Evolutionary conservation across 352 stramenopile species (phyloP).

Genomic region (Phytophthora megakarya): DNA sequence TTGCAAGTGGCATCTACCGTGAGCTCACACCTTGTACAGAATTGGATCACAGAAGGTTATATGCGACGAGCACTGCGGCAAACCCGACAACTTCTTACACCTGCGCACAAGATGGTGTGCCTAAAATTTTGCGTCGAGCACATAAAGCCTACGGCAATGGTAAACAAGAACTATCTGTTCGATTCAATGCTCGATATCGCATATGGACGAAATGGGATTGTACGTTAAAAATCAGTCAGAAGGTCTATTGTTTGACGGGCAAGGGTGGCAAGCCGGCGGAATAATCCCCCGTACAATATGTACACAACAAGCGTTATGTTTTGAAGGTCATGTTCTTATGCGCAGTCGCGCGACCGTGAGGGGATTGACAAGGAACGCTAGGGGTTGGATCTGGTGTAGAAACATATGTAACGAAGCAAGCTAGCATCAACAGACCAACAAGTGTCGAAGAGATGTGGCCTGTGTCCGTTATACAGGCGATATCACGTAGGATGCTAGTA

Average conservation of each 20-base stretch:
- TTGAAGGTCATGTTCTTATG: no score
- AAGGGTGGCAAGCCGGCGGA: no score
- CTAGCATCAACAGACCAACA: background rate
- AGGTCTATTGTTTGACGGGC: no score
- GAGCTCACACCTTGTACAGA: background rate
- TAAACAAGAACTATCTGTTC: no score
- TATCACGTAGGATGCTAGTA: conserved; percentile 1
- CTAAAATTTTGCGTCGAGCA: background rate
- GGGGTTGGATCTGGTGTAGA: conserved; percentile 4
- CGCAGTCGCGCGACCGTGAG: background rate
- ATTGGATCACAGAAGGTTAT: conserved; percentile 5
- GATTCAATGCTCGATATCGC: no score
- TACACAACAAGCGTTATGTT: no score
- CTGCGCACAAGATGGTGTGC: background rate
- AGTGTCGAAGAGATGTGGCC: conserved; percentile 2
- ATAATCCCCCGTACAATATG: no score
- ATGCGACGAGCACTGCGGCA: background rate
- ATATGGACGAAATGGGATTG: no score
- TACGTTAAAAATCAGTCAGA: no score
- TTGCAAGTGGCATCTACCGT: background rate
- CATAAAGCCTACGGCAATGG: no score
- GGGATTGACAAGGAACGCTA: conserved; percentile 6
- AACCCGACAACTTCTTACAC: conserved; percentile 7
- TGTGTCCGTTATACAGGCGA: background rate
- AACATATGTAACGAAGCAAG: background rate